Evolutionary conservation across 2,329 filamentous ascomycete species (phyloP), one percentile per base, ranked within the genome.

Genomic region (Calonectria henricotiae): DNA sequence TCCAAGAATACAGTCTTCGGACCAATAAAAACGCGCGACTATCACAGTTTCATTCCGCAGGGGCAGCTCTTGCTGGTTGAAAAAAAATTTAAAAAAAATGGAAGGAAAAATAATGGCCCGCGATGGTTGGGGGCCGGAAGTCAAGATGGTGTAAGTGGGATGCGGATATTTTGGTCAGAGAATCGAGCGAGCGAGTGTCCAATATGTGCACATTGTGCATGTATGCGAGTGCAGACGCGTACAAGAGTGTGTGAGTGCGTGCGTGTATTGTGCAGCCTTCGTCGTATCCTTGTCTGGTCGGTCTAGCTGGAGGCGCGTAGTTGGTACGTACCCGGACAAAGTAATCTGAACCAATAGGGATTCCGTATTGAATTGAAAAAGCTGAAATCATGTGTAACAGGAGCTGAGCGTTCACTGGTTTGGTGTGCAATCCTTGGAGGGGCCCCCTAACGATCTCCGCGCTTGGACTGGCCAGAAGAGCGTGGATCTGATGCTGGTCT

Each of bases 41-140:
- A 43, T 61, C 55, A 43, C 11, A 23, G 17, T 6, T 27, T 43
- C 23, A 27, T 43, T 43, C 13, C 23, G 43, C 25, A 30, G 37
- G 55, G 55, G 55, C 23, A 13, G 20, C 35, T 61, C 25, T 4
- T 20, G n/a, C 12, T 4, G 37, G 37, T 43, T 60, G 25, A 35
- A 43, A 60, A 15, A 43, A 32, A 30, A n/a, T n/a, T n/a, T n/a
- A n/a, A n/a, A n/a, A n/a, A n/a, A n/a, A n/a, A n/a, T n/a, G n/a
- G n/a, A n/a, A n/a, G n/a, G n/a, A n/a, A n/a, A n/a, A n/a, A n/a
- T n/a, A n/a, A n/a, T n/a, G 23, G 37, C 37, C 37, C 51, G n/a
- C 51, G 51, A 55, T 54, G 49, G n/a, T 54, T 55, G 51, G 51
- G 51, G 51, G 51, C 51, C 37, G 23, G 20, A 44, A 17, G 55